Evolutionary conservation across 1,284 basidiomycete species (phyloP), one percentile per base, ranked within the genome.

Genomic region (Mycena citricolor): DNA sequence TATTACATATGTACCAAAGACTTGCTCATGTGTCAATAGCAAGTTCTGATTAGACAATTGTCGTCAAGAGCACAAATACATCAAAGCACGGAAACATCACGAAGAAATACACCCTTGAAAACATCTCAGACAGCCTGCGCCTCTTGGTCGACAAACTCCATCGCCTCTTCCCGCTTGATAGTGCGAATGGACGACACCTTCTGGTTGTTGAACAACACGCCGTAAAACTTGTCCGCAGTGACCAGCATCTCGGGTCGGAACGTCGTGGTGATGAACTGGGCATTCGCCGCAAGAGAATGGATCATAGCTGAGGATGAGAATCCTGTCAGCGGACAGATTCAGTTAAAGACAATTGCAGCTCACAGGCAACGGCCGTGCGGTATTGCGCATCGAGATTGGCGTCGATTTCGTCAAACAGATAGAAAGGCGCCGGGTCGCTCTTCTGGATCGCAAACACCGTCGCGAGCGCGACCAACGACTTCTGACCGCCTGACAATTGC

Each of bases 341-440:
- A 4, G 13, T 12, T 26, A 22, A 32, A 39, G 8, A 14, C 32
- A 12, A 39, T 17, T 21, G 14, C 67, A 13, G 25, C 87, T 60
- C 58, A 92, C 91, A 79, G 22, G 95, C 94, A 19, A 99, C 95
- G 3, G 95, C 92, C 2, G 94, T 97, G 31, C 95, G 87, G 55
- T 98, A 97, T 69, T 98, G 93, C 5, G 95, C 92, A 59, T 99
- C 97, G 40, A 99, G 76, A 59, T 98, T 98, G 39, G 95, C 95
- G 59, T 99, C 95, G 60, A 98, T 98, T 84, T 99, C 97, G 63
- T 99, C 97, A 61, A 99, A 99, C n/a, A 99, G 76, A 67, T 99
- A 99, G 73, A 99, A 99, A 1, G 97, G 97, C 1, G 97, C 97
- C 1, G 97, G 97, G 61, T 99, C 97, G 64, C 94, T 98, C 67